A percentile compares a stretch with the other conserved stretches of the same genome.
Evolutionary conservation across 345 rosid species (phyloP).

Genomic region (Citrus glauca): DNA sequence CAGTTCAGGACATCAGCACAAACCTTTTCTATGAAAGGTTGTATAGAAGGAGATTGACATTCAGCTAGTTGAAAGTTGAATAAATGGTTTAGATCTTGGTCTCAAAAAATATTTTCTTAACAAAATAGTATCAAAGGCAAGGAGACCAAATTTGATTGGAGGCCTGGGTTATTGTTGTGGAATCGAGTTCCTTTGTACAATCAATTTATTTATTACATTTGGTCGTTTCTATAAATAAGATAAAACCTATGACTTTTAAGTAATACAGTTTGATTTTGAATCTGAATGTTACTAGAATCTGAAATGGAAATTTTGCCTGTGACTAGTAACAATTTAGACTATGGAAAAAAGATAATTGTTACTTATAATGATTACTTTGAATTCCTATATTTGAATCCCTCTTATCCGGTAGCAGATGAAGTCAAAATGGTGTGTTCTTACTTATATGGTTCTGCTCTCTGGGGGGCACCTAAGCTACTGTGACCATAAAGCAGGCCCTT

Average conservation of each 20-base stretch:
- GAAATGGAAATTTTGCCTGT: neutral
- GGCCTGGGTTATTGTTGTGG: neutral
- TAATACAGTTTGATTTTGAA: neutral
- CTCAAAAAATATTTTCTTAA: no score
- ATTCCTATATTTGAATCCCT: neutral
- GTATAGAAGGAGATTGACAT: no score
- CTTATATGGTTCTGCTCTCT: neutral
- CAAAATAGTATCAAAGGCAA: no score
- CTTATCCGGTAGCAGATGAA: neutral
- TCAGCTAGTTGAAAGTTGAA: no score
- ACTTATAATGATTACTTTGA: neutral
- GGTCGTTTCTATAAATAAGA: no score
- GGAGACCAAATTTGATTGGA: no score
- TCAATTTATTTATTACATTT: neutral
- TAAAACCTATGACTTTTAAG: neutral
- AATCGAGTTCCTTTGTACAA: neutral
- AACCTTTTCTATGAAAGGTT: neutral
- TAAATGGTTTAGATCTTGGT: no score
- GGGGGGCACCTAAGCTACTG: neutral
- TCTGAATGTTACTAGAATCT: neutral
- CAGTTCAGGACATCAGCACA: conserved; percentile 1
- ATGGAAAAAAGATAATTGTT: neutral
- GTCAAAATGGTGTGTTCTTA: neutral
- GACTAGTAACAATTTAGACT: neutral
- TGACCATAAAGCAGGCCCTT: neutral